These are phyloP conservation scores for Peronospora tabacina DNA, from an alignment of 352 stramenopile species.

Conservation along the genomic window DNA sequence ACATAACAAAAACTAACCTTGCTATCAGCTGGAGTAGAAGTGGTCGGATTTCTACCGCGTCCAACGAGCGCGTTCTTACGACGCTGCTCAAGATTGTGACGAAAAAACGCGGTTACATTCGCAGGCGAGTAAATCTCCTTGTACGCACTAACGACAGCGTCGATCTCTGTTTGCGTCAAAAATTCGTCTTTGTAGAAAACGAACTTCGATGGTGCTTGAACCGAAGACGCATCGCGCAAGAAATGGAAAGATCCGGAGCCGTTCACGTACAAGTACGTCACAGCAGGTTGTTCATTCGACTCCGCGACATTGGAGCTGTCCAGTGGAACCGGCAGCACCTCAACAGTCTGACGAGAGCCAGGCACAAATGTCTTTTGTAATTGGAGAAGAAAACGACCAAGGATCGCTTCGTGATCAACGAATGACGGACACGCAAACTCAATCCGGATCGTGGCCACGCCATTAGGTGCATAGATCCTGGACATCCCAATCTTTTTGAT, in stretches of 20 bases:
- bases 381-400: constrained; percentile 57
- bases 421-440: constrained; percentile 76
- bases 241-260: constrained; percentile 82
- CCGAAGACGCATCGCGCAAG: constrained; percentile 40
- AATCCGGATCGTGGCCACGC: constrained; percentile 77
- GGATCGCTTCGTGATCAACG: constrained; percentile 61
- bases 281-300: constrained; percentile 57
- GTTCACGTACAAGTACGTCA: constrained; percentile 66
- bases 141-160: constrained; percentile 76
- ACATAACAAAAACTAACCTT: constrained; percentile 30
- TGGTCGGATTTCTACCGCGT: constrained; percentile 21
- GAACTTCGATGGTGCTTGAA: constrained; percentile 45
- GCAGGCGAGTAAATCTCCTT: constrained; percentile 78
- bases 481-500: constrained; percentile 82
- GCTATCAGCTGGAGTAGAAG: constrained; percentile 19
- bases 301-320: constrained; percentile 36
- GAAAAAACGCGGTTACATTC: constrained; percentile 70
- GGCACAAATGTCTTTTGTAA: constrained; percentile 31
- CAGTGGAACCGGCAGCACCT: constrained; percentile 46
- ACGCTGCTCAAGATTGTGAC: constrained; percentile 55
- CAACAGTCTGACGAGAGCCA: constrained; percentile 32
- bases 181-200: constrained; percentile 86
- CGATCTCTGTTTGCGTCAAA: constrained; percentile 55
- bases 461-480: constrained; percentile 68
- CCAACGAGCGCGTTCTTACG: constrained; percentile 44